Base-by-base conservation (phyloP, 768 basidiomycete species). In the Pleurotus ostreatus region DNA sequence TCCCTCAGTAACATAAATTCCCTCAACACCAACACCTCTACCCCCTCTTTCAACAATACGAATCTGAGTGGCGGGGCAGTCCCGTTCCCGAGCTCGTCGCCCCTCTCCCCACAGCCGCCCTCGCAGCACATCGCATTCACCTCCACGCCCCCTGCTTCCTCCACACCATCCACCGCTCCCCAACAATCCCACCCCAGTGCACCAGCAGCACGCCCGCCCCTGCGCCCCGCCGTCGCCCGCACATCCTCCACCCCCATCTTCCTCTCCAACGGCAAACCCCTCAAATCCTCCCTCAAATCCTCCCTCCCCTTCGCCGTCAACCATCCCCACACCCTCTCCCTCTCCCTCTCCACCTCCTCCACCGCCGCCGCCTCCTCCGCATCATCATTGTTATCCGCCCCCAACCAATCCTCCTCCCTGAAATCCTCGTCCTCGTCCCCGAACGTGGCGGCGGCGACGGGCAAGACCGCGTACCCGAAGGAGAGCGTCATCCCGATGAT, bases 251-350 rank as follows among this genome's bases (percentile, higher is more conserved):
- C 70, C 59, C 62, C 77, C 12, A 75, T 86, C 53, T 67, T 84
- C 20, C 79, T 86, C 34, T 74, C 82, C 16, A 92, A 86, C 56
- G 93, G 94, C 44, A 92, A 92, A 65, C 89, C 92, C 3, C 85
- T 97, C 70, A 92, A 92, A 65, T 80, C 89, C 0, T 89, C 91
- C 1, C 81, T 97, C 63, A 97, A 96, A 68, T 72, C 71, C 4
- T 30, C 26, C 26, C 5, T 30, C 26, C 4, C 25, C 25, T 4
- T 7, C 25, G 8, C 6, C 26, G 26, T 8, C 26, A 30, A 5
- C 26, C 26, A 30, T 8, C 26, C 6, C 6, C 26, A 30, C 26
- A 6, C 26, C 26, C 26, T 30, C 26, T 30, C 26, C 26, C 26
- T 30, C 26, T 30, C 26, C 26, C 6, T 8, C 26, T 30, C 26